Percentiles rank a stretch among this genome's conserved stretches.
These are phyloP conservation scores for Mycena capillaripes DNA, from an alignment of 768 basidiomycete genomes.

Conservation along the genomic window DNA sequence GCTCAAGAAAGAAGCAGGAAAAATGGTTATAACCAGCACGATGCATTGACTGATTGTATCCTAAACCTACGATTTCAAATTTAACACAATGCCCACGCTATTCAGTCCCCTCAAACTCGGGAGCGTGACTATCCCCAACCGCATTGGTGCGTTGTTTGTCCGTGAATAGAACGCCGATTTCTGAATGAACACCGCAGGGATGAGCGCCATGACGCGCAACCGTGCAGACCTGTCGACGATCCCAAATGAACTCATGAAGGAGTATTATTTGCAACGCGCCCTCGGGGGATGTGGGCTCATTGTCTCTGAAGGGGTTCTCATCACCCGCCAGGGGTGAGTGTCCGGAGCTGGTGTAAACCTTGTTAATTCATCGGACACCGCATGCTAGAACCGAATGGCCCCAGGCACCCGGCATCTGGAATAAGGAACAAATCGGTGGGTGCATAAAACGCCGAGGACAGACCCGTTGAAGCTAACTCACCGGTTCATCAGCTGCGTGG, in stretches of 20 bases:
- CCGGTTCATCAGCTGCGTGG: conserved; percentile 48
- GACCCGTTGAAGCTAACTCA: background rate
- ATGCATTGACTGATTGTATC: too few species aligned
- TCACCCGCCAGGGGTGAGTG: conserved; percentile 1
- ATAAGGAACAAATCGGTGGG: conserved; percentile 52
- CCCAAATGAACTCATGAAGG: background rate
- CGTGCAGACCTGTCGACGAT: background rate
- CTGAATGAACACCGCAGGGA: background rate
- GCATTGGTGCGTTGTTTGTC: background rate
- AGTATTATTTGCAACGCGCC: conserved; percentile 14
- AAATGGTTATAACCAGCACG: too few species aligned
- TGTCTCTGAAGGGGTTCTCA: background rate
- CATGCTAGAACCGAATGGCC: conserved; percentile 19
- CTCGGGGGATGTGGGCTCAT: background rate
- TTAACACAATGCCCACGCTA: background rate
- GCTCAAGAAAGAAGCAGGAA: too few species aligned
- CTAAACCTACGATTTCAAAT: too few species aligned
- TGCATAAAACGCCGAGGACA: background rate
- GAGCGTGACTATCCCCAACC: background rate
- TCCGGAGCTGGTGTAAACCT: background rate
- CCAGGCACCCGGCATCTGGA: conserved; percentile 58
- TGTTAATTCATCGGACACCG: background rate
- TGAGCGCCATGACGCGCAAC: background rate
- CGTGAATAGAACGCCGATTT: background rate
- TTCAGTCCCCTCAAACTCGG: background rate